A percentile compares a stretch with the other conserved stretches of the same genome.
These are phyloP conservation scores for Zhuliangozyma parablackwelliae DNA, from an alignment of 1,139 yeast genomes.

Conservation along the genomic window DNA sequence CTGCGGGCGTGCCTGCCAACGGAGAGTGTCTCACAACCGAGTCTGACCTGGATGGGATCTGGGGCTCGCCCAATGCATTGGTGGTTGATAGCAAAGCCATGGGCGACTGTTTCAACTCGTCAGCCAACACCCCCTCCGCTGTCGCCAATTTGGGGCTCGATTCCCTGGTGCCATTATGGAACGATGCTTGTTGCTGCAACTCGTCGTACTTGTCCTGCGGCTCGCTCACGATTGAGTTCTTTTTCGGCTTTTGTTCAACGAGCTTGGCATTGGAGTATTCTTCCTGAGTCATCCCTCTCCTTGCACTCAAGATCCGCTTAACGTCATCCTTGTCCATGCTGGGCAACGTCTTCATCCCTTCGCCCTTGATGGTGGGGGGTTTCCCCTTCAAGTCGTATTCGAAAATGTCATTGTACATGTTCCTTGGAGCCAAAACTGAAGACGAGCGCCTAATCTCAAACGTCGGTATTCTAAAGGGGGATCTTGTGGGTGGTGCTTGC, in stretches of 20 bases:
- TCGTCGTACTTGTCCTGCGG: constrained; percentile 26
- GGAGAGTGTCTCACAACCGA: constrained; percentile 12
- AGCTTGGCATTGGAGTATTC: constrained; percentile 37
- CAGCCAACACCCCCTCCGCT: constrained; percentile 2
- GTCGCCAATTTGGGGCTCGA: constrained; percentile 14
- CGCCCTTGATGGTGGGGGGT: constrained; percentile 36
- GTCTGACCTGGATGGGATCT: constrained; percentile 30
- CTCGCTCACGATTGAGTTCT: constrained; percentile 28
- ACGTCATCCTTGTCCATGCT: constrained; percentile 49
- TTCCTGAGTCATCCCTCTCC: constrained; percentile 38
- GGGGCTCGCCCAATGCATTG: constrained; percentile 11
- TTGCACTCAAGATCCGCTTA: constrained; percentile 36
- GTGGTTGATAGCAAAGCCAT: constrained; percentile 25
- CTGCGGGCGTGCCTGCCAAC: constrained; percentile 30
- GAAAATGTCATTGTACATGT: constrained; percentile 41
- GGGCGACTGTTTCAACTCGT: constrained; percentile 21
- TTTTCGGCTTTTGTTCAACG: constrained; percentile 23
- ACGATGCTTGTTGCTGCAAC: constrained; percentile 39
- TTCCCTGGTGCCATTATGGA: constrained; percentile 31
- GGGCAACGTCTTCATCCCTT: constrained; percentile 43
- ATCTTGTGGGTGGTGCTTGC: constrained; percentile 9
- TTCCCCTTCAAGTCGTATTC: constrained; percentile 18
- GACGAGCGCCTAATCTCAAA: constrained; percentile 38
- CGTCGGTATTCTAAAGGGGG: constrained; percentile 42
- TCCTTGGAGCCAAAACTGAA: constrained; percentile 33